Base-by-base conservation (phyloP, 257 asterid genomes). In the Lantana camara region DNA sequence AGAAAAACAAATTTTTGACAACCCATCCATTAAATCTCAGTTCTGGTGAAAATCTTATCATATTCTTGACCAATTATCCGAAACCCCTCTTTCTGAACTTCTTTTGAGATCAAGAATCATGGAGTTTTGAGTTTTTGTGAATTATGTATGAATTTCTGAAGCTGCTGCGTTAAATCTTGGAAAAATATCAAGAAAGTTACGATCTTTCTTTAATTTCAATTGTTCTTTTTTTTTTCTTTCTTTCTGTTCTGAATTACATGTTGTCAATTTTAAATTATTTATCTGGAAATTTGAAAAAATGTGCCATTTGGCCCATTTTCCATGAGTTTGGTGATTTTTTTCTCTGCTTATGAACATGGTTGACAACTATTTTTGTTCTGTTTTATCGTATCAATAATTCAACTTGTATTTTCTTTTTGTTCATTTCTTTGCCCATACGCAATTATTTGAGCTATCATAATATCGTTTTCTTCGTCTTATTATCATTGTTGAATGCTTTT, bases 351-450 rank as follows among this genome's bases (percentile, higher is more conserved):
- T 55, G 56, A 44, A 27, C 66, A 24, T 67, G 40, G 47, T 67
- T 63, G 80, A 63, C 71, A 32, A 13, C 57, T 44, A 29, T 58
- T 55, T n/a, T 68, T 73, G 75, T 75, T 68, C 22, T 49, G 21
- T 58, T 48, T 56, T 34, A 16, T 13, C 45, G 51, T 10, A 23
- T 60, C 66, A 64, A 64, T 71, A n/a, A 72, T 75, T 56, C 54
- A 21, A 20, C 67, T 10, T 54, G 24, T 59, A 67, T 45, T 52
- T 62, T 16, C 19, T 49, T 22, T 49, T 62, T 60, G 67, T 66
- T 70, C n/a, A 15, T 20, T 78, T 40, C 48, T 64, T 46, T 37
- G 54, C 53, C 55, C 22, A 41, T 49, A 7, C 17, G 45, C 57
- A 54, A 63, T 67, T 63, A 61, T 51, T 67, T 70, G 64, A 21